Conservation (phyloP, 2,329 filamentous ascomycete genomes). For the Colletotrichum noveboracense region DNA sequence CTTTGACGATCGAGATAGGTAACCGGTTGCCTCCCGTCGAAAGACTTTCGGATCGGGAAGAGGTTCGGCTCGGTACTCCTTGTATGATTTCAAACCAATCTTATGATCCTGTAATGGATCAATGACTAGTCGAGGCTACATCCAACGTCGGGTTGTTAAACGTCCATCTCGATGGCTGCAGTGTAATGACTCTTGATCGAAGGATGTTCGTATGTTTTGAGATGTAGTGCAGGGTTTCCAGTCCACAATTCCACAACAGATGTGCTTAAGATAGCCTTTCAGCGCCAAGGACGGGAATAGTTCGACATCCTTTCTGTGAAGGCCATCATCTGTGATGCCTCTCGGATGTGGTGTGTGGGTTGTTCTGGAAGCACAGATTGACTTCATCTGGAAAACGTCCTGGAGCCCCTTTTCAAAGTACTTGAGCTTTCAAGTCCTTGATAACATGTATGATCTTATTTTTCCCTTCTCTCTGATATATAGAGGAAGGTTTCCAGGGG, state of each 20-base stretch:
- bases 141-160: accelerated
- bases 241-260: background rate
- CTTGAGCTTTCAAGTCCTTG: background rate
- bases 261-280: background rate
- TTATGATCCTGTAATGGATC: background rate
- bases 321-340: background rate
- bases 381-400: background rate
- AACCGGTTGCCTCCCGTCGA: background rate
- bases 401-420: accelerated
- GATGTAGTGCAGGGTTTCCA: accelerated
- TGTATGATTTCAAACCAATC: background rate
- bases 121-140: background rate
- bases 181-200: background rate
- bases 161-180: background rate
- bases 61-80: background rate
- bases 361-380: background rate
- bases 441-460: accelerated
- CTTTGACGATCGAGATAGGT: background rate
- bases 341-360: accelerated
- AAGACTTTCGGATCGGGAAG: background rate
- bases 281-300: accelerated
- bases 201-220: background rate
- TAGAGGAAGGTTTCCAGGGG: background rate
- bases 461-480: accelerated
- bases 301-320: background rate